Evolutionary conservation across 2,329 filamentous ascomycete genomes (phyloP), one percentile per base, ranked within the genome.

Genomic region (Xylaria multiplex): DNA sequence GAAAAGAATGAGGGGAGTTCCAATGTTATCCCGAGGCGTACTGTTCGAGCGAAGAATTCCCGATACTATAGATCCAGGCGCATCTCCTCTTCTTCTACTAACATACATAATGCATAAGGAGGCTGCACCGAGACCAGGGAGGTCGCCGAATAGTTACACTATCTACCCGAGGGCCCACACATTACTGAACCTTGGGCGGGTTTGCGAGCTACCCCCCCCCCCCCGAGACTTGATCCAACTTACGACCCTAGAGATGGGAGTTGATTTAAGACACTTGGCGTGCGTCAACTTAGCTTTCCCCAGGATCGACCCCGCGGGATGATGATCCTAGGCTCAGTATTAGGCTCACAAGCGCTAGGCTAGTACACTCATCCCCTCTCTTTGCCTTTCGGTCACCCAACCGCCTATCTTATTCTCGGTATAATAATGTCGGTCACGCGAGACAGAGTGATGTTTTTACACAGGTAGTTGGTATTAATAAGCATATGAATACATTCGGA

Each of bases 141-240:
- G 19, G 19, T 27, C n/a, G 13, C 24, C 22, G 22, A 27, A 22
- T 5, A 14, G 22, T 32, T n/a, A 30, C 40, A 27, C 22, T 55
- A 42, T 32, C 22, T 52, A 11, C 22, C n/a, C 19, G 16, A 1
- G 35, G 49, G 48, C 46, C 40, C 52, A 52, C 60, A 40, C 30
- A 42, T 60, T 64, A 59, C 61, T 59, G n/a, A 60, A 67, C 50
- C 30, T 27, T 53, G 50, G 48, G 35, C 45, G 14, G 59, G 50
- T 40, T 66, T 64, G 59, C 59, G 64, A 64, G 64, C 53, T 19
- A 22, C 19, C 35, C 49, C 19, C 19, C 53, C 19, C 35, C 49
- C 19, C 19, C 53, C 19, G 22, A 24, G 53, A 27, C 7, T 11
- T 42, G 24, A 22, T 37, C 59, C 27, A 61, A 7, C 13, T 32